Evolutionary conservation across 352 stramenopile genomes (phyloP), one percentile per base, ranked within the genome.

Genomic region (Saprolegnia diclina): DNA sequence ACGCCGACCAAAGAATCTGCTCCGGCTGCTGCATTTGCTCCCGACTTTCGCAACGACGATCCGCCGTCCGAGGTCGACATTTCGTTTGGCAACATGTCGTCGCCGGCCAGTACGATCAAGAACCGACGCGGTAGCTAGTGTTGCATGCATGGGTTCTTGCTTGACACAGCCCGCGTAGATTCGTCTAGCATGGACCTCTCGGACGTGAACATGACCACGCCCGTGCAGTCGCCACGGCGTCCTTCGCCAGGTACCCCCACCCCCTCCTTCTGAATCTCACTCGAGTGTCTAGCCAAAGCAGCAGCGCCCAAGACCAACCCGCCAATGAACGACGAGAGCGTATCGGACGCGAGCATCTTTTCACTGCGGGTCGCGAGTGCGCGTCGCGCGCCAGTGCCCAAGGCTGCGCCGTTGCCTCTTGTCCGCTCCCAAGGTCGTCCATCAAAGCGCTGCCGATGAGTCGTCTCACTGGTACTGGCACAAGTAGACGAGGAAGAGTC

Each of bases 51-150:
- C 53, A n/a, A 63, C 16, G 19, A 44, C 32, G 19, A 21, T 6
- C 2, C 29, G 24, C 26, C n/a, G 24, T 63, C 24, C 35, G 56
- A 65, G 56, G 40, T 29, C 4, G 46, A 26, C 32, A 29, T 55
- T 42, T 66, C 57, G 14, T 66, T 66, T 42, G 26, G 57, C 35
- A 55, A 66, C 40, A 55, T 66, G 57, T 66, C 57, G 26, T 66
- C 57, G 21, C 57, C 57, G 18, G 57, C 57, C 29, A 54, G 37
- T 19, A 66, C 57, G 22, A 40, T 66, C 9, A 66, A 66, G 38
- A 66, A 42, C 26, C 14, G 11, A 24, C 35, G 57, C 37, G n/a
- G 19, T 63, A 7, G 42, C 18, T 7, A 48, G 13, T 10, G 13
- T 14, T 11, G 42, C 42, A 3, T 7, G 42, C 29, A 35, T 35